A percentile compares a stretch with the other conserved stretches of the same genome.
Conservation (phyloP, 2,329 filamentous ascomycete species). For the Cadophora sp. region DNA sequence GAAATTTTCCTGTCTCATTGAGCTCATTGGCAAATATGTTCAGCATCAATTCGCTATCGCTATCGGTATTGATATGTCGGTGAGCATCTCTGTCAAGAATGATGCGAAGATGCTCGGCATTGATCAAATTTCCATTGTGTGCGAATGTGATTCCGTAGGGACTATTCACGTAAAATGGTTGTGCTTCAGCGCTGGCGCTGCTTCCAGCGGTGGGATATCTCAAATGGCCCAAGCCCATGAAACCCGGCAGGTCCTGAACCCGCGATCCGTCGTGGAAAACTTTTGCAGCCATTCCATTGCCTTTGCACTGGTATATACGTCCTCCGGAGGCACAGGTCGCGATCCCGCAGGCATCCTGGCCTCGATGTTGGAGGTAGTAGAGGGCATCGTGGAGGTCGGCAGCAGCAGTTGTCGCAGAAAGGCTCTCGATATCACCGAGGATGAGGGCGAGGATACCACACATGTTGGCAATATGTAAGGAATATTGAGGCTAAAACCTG, state of each 20-base stretch:
- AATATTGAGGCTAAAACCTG: slow-evolving; percentile 7
- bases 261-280: slow-evolving; percentile 84
- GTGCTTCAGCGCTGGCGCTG: slow-evolving; percentile 82
- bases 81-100: slow-evolving; percentile 52
- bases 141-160: slow-evolving; percentile 83
- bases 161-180: slow-evolving; percentile 91
- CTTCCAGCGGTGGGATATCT: slow-evolving; percentile 91
- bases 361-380: slow-evolving; percentile 75
- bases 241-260: slow-evolving; percentile 78
- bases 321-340: slow-evolving; percentile 77
- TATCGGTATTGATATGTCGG: slow-evolving; percentile 74
- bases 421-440: slow-evolving; percentile 59
- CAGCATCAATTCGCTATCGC: slow-evolving; percentile 85
- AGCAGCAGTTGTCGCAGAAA: slow-evolving; percentile 57
- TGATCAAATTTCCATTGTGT: slow-evolving; percentile 90
- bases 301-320: slow-evolving; percentile 87
- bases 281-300: slow-evolving; percentile 84
- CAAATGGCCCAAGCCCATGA: slow-evolving; percentile 85
- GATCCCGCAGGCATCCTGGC: slow-evolving; percentile 90
- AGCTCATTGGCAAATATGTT: slow-evolving; percentile 88
- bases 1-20: slow-evolving; percentile 79
- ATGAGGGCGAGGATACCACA: slow-evolving; percentile 69
- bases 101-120: slow-evolving; percentile 69
- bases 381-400: slow-evolving; percentile 73
- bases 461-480: slow-evolving; percentile 50